These are phyloP conservation scores for Chlorencoelia australis DNA, from an alignment of 2,329 filamentous ascomycete genomes.

Conservation along the genomic window DNA sequence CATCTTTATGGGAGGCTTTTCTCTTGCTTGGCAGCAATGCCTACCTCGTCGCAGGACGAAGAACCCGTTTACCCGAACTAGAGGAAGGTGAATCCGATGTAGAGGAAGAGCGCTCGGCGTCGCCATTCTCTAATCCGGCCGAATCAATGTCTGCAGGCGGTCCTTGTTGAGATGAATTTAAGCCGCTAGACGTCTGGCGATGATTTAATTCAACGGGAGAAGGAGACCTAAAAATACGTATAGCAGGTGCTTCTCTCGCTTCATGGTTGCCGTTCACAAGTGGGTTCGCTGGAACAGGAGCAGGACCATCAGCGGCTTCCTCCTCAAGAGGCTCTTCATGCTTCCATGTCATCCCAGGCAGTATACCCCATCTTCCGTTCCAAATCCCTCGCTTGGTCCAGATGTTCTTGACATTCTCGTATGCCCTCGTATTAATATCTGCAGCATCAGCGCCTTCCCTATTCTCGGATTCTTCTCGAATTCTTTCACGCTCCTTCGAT, in stretches of 20 bases:
- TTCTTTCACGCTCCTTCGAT: slow-evolving; percentile 18
- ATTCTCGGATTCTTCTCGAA: slow-evolving; percentile 21
- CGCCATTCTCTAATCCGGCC: slow-evolving; percentile 3
- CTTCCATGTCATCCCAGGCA: slow-evolving; percentile 27
- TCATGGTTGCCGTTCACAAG: slow-evolving; percentile 12
- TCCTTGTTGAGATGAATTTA: slow-evolving; percentile 6
- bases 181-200: slow-evolving; percentile 2
- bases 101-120: slow-evolving; percentile 4
- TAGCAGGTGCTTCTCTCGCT: slow-evolving; percentile 10
- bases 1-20: slow-evolving; percentile 10
- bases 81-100: slow-evolving; percentile 1
- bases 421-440: slow-evolving; percentile 24
- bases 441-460: slow-evolving; percentile 9
- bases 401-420: slow-evolving; percentile 24
- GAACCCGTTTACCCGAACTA: slow-evolving; percentile 2
- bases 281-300: slow-evolving; percentile 11
- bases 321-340: slow-evolving; percentile 21
- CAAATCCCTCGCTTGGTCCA: slow-evolving; percentile 25
- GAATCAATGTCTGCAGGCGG: slow-evolving; percentile 1
- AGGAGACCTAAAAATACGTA: slow-evolving; percentile 11
- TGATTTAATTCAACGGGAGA: slow-evolving; percentile 9
- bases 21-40: slow-evolving; percentile 3
- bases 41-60: slow-evolving; percentile 5
- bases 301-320: background rate
- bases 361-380: slow-evolving; percentile 23